Percentiles rank a stretch among this genome's conserved stretches.
These are phyloP conservation scores for Sanghuangporus baumii DNA, from an alignment of 1,284 basidiomycete species.

Conservation along the genomic window DNA sequence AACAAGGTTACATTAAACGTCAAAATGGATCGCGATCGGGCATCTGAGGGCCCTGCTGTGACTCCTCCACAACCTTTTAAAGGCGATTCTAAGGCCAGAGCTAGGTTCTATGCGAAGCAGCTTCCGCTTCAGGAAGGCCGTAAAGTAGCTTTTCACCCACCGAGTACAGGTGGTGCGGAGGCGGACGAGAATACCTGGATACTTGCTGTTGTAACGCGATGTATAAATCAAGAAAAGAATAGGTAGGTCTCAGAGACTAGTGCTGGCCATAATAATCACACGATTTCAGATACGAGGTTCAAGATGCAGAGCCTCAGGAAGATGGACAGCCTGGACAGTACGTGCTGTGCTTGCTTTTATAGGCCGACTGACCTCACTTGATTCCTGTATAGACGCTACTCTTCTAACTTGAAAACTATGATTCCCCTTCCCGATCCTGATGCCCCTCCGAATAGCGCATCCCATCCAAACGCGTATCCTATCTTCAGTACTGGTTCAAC, in stretches of 20 bases:
- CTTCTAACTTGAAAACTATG: conserved; percentile 60
- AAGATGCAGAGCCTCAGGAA: conserved; percentile 75
- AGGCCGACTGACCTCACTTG: conserved; percentile 2
- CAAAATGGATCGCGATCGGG: conserved; percentile 49
- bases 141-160: conserved; percentile 75
- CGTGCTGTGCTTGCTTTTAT: conserved; percentile 23
- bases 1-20: conserved; percentile 38
- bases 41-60: conserved; percentile 45
- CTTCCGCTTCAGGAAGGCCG: conserved; percentile 64
- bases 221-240: conserved; percentile 64
- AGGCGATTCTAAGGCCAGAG: conserved; percentile 60
- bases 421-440: conserved; percentile 73
- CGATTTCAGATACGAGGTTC: conserved; percentile 63
- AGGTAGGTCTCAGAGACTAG: conserved; percentile 33
- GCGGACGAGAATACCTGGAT: conserved; percentile 76
- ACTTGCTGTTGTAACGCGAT: conserved; percentile 65
- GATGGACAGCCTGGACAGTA: conserved; percentile 67
- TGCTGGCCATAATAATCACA: background rate
- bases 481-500: conserved; percentile 65
- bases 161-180: conserved; percentile 34
- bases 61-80: conserved; percentile 46
- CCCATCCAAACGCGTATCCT: conserved; percentile 63
- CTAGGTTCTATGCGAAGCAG: conserved; percentile 54
- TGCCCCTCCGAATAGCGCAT: conserved; percentile 47
- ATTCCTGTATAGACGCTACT: conserved; percentile 46